A percentile compares a stretch with the other conserved stretches of the same genome.
Evolutionary conservation across 2,329 filamentous ascomycete species (phyloP).

Genomic region (Pseudogymnoascus sp.): DNA sequence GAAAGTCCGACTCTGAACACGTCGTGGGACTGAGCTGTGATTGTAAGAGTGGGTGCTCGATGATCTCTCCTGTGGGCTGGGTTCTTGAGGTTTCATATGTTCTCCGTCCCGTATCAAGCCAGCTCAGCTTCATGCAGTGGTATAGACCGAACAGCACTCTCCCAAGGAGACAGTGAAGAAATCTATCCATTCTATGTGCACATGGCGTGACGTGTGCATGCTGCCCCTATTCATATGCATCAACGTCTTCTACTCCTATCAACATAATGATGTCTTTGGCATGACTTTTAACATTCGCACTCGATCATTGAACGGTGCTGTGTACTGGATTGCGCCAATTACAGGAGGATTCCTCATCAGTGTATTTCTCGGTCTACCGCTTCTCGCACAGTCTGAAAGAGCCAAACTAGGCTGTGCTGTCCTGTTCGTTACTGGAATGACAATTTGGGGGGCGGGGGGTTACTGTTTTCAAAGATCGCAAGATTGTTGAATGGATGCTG

Average conservation of each 20-base stretch:
- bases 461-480: constrained; percentile 68
- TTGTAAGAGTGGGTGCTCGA: too few species aligned
- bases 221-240: constrained; percentile 73
- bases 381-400: constrained; percentile 53
- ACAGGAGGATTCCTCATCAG: constrained; percentile 67
- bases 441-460: constrained; percentile 80
- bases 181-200: constrained; percentile 48
- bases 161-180: constrained; percentile 71
- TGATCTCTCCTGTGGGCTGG: constrained; percentile 32
- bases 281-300: constrained; percentile 67
- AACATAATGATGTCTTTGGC: constrained; percentile 66
- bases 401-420: constrained; percentile 55
- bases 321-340: constrained; percentile 78
- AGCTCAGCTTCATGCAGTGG: constrained; percentile 29
- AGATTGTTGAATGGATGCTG: constrained; percentile 32
- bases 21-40: too few species aligned
- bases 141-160: constrained; percentile 34
- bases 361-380: constrained; percentile 54
- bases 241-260: constrained; percentile 75
- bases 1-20: too few species aligned
- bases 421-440: constrained; percentile 64
- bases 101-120: constrained; percentile 69
- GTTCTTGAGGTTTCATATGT: constrained; percentile 63
- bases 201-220: constrained; percentile 55
- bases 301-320: constrained; percentile 63